A percentile compares a stretch with the other conserved stretches of the same genome.
phyloP scores from a whole-genome alignment of 106 monocot species.

The Phalaenopsis aphrodite region DNA sequence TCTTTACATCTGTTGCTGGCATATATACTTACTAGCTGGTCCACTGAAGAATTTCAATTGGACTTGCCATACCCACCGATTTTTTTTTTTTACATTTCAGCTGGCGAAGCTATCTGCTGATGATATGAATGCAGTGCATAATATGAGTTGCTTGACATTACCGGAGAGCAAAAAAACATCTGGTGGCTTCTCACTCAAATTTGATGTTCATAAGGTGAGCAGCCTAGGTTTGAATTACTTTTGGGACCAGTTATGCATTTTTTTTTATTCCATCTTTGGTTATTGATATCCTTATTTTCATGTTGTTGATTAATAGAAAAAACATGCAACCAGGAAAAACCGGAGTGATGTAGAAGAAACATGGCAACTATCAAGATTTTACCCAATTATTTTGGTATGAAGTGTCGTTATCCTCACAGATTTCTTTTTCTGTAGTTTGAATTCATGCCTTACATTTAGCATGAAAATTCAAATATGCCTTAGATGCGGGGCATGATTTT shows the following conservation, averaged over 20 bases:
- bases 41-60: conserved; percentile 1
- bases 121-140: conserved; percentile 82
- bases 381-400: conserved; percentile 84
- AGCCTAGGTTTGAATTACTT: neutral
- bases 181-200: conserved; percentile 77
- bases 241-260: neutral
- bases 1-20: neutral
- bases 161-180: conserved; percentile 63
- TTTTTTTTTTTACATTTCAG: conserved; percentile 31
- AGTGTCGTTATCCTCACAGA: neutral
- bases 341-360: conserved; percentile 51
- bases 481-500: neutral
- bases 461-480: neutral
- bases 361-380: conserved; percentile 83
- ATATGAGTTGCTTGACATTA: conserved; percentile 69
- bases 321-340: conserved; percentile 70
- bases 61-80: neutral
- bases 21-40: neutral
- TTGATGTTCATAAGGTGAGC: conserved; percentile 75
- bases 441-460: neutral
- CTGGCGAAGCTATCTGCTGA: conserved; percentile 72
- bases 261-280: neutral
- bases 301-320: conserved; percentile 54
- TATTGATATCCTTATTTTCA: neutral
- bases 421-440: neutral